Conservation (phyloP, 306 rosid species). For the Pterocarpus santalinus region DNA sequence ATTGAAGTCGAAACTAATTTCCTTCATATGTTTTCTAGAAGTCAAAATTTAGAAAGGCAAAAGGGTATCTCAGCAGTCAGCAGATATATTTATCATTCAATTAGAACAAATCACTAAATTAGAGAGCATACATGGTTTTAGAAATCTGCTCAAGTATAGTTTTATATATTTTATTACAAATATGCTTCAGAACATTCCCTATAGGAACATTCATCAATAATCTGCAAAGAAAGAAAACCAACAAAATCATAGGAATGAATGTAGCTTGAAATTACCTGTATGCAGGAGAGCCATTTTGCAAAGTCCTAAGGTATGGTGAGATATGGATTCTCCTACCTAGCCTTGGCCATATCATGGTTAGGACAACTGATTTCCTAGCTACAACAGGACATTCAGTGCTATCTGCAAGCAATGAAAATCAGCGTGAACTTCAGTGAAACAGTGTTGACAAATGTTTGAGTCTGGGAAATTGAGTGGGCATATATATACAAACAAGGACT, state of each 20-base stretch:
- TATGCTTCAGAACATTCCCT: constrained; percentile 30
- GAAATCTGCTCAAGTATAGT: constrained; percentile 16
- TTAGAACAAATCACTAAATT: constrained; percentile 5
- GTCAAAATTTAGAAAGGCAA: constrained; percentile 21
- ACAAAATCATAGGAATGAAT: not conserved
- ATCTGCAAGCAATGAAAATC: constrained; percentile 43
- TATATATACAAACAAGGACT: not conserved
- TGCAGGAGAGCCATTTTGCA: constrained; percentile 40
- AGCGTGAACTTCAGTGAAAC: constrained; percentile 1
- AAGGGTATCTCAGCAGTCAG: not conserved
- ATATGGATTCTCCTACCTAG: constrained; percentile 55
- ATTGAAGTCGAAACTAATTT: constrained; percentile 24
- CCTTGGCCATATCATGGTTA: constrained; percentile 65
- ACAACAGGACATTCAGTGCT: constrained; percentile 45
- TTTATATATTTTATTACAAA: constrained; percentile 10
- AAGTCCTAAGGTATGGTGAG: constrained; percentile 47
- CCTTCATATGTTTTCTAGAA: not conserved
- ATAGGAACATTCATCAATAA: constrained; percentile 1
- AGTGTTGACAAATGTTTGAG: constrained; percentile 22
- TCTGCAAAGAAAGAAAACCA: not conserved
- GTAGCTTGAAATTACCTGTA: constrained; percentile 53
- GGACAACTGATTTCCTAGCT: constrained; percentile 29
- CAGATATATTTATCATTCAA: not conserved
- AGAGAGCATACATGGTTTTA: not conserved
- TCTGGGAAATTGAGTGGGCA: not conserved